Conservation (phyloP, 331 rosid species). For the Erythrophleum ivorense region DNA sequence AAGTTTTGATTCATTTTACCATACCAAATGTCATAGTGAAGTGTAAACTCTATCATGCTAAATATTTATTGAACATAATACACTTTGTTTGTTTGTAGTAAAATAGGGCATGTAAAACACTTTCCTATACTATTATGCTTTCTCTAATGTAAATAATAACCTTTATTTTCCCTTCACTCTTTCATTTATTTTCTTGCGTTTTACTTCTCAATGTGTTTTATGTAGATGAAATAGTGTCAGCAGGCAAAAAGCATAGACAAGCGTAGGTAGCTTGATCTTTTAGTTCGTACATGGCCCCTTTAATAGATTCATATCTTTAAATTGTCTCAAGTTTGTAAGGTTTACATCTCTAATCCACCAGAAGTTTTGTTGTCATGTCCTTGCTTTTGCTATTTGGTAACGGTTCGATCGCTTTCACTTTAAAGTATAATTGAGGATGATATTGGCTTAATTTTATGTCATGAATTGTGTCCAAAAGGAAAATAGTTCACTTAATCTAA, state of each 20-base stretch:
- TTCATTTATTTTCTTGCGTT: not conserved
- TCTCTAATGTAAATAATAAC: not conserved
- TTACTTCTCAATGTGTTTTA: not conserved
- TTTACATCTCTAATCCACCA: slow-evolving; percentile 6
- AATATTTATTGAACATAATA: slow-evolving; percentile 25
- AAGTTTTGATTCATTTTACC: too few relatives aligned
- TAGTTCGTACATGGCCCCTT: not conserved
- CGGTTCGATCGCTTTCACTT: not conserved
- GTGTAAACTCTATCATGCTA: slow-evolving; percentile 22
- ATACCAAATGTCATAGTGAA: not conserved
- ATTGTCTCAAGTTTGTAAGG: too few relatives aligned
- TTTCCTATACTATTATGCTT: not conserved
- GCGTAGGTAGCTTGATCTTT: slow-evolving; percentile 9
- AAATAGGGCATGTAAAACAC: slow-evolving; percentile 32
- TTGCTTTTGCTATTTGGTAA: not conserved
- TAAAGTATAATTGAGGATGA: not conserved
- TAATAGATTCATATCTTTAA: too few relatives aligned
- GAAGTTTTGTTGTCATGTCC: not conserved
- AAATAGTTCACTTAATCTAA: not conserved
- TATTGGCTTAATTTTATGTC: not conserved
- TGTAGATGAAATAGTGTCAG: slow-evolving; percentile 46
- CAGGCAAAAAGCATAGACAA: slow-evolving; percentile 36
- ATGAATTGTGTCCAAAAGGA: not conserved
- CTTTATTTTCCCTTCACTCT: not conserved
- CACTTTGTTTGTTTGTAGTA: slow-evolving; percentile 5